Conservation (phyloP, 1,139 yeast genomes). For the Geotrichum carabidarum region DNA sequence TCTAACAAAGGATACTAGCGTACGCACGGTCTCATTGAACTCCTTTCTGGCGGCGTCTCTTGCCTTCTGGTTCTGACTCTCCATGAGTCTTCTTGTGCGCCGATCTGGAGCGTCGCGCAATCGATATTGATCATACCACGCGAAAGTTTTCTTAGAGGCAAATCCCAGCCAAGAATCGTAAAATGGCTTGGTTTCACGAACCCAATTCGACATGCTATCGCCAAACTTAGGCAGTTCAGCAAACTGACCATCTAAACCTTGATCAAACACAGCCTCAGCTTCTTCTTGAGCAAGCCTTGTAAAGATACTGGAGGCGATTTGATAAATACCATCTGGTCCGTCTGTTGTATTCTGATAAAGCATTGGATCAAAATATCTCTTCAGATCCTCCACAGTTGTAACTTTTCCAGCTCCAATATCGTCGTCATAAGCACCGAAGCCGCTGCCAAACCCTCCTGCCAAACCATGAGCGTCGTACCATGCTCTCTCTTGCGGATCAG, state of each 20-base stretch:
- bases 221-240: slow-evolving; percentile 68
- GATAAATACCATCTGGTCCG: slow-evolving; percentile 59
- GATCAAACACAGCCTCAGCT: slow-evolving; percentile 57
- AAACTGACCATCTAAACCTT: slow-evolving; percentile 22
- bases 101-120: slow-evolving; percentile 81
- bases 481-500: slow-evolving; percentile 88
- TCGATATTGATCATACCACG: slow-evolving; percentile 86
- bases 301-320: slow-evolving; percentile 60
- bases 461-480: slow-evolving; percentile 89
- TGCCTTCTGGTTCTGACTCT: slow-evolving; percentile 77
- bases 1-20: slow-evolving; percentile 64
- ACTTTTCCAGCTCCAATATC: slow-evolving; percentile 40
- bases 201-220: slow-evolving; percentile 55
- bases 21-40: slow-evolving; percentile 75
- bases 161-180: slow-evolving; percentile 75
- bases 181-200: slow-evolving; percentile 54
- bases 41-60: slow-evolving; percentile 77
- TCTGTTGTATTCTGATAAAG: slow-evolving; percentile 57
- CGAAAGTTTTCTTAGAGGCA: slow-evolving; percentile 66
- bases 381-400: slow-evolving; percentile 60
- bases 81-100: slow-evolving; percentile 81
- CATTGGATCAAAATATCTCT: slow-evolving; percentile 67
- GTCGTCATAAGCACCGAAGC: slow-evolving; percentile 3
- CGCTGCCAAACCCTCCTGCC: slow-evolving; percentile 46
- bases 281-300: slow-evolving; percentile 79